Evolutionary conservation across 1,139 yeast species (phyloP).

Genomic region (Diutina neorugosa): DNA sequence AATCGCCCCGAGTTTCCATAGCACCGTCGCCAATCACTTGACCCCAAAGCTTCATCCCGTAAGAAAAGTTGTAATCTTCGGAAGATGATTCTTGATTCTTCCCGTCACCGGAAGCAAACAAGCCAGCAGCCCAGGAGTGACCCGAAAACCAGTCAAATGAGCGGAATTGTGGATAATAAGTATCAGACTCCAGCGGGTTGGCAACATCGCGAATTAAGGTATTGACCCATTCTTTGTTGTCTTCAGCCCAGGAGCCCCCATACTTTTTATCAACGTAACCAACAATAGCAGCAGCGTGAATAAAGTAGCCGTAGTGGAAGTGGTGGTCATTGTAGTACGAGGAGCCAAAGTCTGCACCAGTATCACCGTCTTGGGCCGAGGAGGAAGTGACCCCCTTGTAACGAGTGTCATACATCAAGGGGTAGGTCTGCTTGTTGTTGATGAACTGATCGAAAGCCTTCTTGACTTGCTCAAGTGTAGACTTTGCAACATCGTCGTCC

Average conservation of each 20-base stretch:
- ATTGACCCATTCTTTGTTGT: conserved; percentile 41
- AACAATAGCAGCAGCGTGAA: conserved; percentile 69
- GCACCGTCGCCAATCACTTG: conserved; percentile 51
- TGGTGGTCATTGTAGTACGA: conserved; percentile 67
- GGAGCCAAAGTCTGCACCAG: conserved; percentile 37
- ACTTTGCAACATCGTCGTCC: conserved; percentile 36
- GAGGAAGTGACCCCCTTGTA: conserved; percentile 61
- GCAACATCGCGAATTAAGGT: conserved; percentile 64
- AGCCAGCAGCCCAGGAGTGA: conserved; percentile 79
- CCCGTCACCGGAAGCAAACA: conserved; percentile 61
- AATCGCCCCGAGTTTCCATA: conserved; percentile 70
- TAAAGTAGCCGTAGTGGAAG: conserved; percentile 69
- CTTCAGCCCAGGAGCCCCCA: conserved; percentile 6
- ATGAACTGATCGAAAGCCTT: conserved; percentile 39
- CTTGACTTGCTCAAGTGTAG: conserved; percentile 38
- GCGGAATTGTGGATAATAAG: conserved; percentile 64
- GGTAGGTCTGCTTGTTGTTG: conserved; percentile 39
- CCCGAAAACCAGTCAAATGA: conserved; percentile 75
- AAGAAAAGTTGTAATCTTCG: conserved; percentile 71
- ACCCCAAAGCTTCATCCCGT: conserved; percentile 80
- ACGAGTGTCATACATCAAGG: conserved; percentile 58
- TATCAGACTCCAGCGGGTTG: conserved; percentile 50
- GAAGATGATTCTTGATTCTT: conserved; percentile 72
- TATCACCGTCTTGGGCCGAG: conserved; percentile 38
- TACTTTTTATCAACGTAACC: conserved; percentile 48